These are phyloP conservation scores for Phytophthora europaea DNA, from an alignment of 352 stramenopile species.

Conservation along the genomic window DNA sequence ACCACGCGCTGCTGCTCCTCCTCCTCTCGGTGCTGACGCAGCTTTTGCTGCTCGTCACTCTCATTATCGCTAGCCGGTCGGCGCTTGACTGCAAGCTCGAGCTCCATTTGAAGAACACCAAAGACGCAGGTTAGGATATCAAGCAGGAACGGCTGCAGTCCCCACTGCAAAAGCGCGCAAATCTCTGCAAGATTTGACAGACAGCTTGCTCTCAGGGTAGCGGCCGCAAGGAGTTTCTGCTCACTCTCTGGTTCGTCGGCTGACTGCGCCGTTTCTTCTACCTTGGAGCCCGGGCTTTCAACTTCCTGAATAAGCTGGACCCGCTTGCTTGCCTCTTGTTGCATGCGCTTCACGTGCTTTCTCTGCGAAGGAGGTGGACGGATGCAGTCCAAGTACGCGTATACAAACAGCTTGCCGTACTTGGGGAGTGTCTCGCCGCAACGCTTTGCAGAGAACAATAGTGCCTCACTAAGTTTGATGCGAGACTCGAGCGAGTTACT, in stretches of 20 bases:
- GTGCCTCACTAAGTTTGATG: constrained; percentile 88
- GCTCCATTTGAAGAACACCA: constrained; percentile 82
- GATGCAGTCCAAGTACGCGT: constrained; percentile 85
- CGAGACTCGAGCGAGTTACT: constrained; percentile 66
- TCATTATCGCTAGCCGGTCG: constrained; percentile 7
- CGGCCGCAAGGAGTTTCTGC: constrained; percentile 47
- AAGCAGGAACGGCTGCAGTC: constrained; percentile 71
- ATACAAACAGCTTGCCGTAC: constrained; percentile 82
- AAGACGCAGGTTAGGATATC: constrained; percentile 86
- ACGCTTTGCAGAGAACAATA: constrained; percentile 82
- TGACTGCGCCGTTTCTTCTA: not conserved
- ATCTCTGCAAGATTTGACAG: constrained; percentile 91
- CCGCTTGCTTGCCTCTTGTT: constrained; percentile 33
- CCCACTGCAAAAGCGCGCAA: constrained; percentile 77
- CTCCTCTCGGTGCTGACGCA: constrained; percentile 27
- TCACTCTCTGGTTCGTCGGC: constrained; percentile 22
- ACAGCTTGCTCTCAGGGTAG: constrained; percentile 84
- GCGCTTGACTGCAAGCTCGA: constrained; percentile 39
- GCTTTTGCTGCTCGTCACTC: constrained; percentile 23
- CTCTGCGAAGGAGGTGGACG: constrained; percentile 41
- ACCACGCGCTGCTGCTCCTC: constrained; percentile 50
- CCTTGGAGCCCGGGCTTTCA: constrained; percentile 1
- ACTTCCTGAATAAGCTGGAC: constrained; percentile 76
- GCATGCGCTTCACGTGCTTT: constrained; percentile 13
- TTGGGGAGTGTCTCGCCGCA: constrained; percentile 79